Base-by-base conservation (phyloP, 2,329 filamentous ascomycete species). In the Hysterium pulicare region DNA sequence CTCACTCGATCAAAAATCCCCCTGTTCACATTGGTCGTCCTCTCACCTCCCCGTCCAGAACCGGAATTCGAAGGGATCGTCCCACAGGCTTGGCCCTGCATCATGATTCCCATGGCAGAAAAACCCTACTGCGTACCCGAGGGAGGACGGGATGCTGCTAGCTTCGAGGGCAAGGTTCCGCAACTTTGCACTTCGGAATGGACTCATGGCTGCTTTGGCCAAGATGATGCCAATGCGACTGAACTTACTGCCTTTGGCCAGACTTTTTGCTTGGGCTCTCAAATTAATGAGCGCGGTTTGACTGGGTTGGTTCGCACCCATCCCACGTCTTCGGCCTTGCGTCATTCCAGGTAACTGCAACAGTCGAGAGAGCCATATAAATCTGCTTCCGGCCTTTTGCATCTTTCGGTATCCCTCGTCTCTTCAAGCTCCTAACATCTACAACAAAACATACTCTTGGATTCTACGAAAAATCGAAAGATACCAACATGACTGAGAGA, bases 1-100 rank as follows among this genome's bases (percentile, higher is more conserved):
- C 57, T 65, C 59, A 66, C 57, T 30, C 40, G 51, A 59, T 59
- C 53, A 58, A 31, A 38, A 50, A 53, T 40, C 24, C 15, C 13
- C 11, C 11, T 49, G 49, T 47, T 58, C 50, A 42, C 31, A 44
- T 33, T 21, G 36, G 36, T 28, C 24, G n/a, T n/a, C n/a, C n/a
- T n/a, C n/a, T n/a, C n/a, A n/a, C n/a, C n/a, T n/a, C n/a, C n/a
- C n/a, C n/a, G n/a, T n/a, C n/a, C n/a, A n/a, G n/a, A n/a, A n/a
- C n/a, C n/a, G n/a, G n/a, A n/a, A n/a, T n/a, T n/a, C 39, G 39
- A 41, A 8, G 28, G 19, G 16, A 33, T 38, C 32, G 34, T 35
- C 10, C 24, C 32, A 21, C 13, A n/a, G 19, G 7, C 33, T 42
- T 36, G 34, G 41, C 41, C 21, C 24, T 33, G 33, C 36, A 36